These are phyloP conservation scores for Rhizopogon roseolus DNA, from an alignment of 768 basidiomycete genomes.

Conservation along the genomic window DNA sequence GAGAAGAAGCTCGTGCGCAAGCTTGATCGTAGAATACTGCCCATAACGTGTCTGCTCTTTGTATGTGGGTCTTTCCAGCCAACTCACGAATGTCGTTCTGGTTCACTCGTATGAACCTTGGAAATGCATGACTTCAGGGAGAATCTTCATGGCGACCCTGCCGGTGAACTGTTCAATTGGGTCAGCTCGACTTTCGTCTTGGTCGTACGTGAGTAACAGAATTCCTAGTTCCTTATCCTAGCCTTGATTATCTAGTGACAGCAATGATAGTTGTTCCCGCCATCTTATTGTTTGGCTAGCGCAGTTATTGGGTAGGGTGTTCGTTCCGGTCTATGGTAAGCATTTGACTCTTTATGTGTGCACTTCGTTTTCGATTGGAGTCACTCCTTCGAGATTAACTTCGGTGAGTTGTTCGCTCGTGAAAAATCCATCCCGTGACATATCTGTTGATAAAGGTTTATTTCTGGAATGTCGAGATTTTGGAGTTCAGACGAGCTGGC, in stretches of 20 bases:
- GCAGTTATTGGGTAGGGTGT: conserved; percentile 71
- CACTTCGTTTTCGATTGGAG: neutral
- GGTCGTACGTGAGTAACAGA: conserved; percentile 53
- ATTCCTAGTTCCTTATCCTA: neutral
- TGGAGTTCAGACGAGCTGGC: no score
- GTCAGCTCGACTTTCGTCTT: conserved; percentile 74
- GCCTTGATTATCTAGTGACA: conserved; percentile 64
- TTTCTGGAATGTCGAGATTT: no score
- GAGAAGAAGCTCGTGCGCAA: conserved; percentile 33
- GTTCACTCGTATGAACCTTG: conserved; percentile 66
- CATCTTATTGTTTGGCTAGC: conserved; percentile 60
- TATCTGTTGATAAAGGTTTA: no score
- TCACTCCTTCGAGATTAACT: neutral
- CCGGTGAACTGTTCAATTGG: conserved; percentile 67
- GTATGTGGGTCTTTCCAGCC: conserved; percentile 48
- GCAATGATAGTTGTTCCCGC: conserved; percentile 59
- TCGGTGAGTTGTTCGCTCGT: neutral
- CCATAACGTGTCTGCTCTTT: conserved; percentile 66
- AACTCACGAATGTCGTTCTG: neutral
- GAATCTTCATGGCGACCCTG: conserved; percentile 59
- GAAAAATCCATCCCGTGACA: no score
- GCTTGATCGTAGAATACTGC: conserved; percentile 30
- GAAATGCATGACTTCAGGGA: conserved; percentile 77
- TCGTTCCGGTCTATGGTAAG: conserved; percentile 66
- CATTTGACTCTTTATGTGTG: neutral